phyloP scores from a whole-genome alignment of 148 eudicot genomes.

The Polygonum maritimum region DNA sequence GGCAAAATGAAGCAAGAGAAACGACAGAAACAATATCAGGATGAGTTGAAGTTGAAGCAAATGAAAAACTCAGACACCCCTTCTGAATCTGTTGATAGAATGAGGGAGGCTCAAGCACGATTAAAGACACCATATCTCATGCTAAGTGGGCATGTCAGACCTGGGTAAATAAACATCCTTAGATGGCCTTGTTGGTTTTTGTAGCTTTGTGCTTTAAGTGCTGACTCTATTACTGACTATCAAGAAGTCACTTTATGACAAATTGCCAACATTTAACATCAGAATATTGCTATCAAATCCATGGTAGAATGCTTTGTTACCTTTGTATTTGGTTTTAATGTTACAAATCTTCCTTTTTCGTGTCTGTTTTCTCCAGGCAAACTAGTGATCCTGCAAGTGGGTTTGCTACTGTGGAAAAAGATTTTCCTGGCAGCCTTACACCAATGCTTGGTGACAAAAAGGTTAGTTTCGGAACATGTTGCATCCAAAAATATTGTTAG shows the following conservation, averaged over 20 bases:
- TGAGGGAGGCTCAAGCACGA: slow-evolving; percentile 86
- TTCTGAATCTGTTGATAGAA: slow-evolving; percentile 80
- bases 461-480: slow-evolving; percentile 28
- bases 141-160: slow-evolving; percentile 82
- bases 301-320: not conserved
- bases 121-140: slow-evolving; percentile 77
- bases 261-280: not conserved
- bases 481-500: not conserved
- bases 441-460: slow-evolving; percentile 98
- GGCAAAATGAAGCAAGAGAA: slow-evolving; percentile 93
- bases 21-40: slow-evolving; percentile 73
- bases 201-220: not conserved
- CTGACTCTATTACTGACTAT: not conserved
- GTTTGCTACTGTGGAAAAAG: slow-evolving; percentile 89
- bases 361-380: slow-evolving; percentile 48
- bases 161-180: slow-evolving; percentile 59
- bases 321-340: not conserved
- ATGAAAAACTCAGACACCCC: slow-evolving; percentile 90
- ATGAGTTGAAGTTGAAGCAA: slow-evolving; percentile 78
- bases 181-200: not conserved
- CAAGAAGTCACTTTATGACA: not conserved
- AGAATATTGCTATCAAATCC: not conserved
- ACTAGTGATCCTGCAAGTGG: slow-evolving; percentile 90
- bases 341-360: not conserved
- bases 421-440: slow-evolving; percentile 82